Evolutionary conservation across 2,329 filamentous ascomycete genomes (phyloP).

Genomic region (Trichoderma semiorbis): DNA sequence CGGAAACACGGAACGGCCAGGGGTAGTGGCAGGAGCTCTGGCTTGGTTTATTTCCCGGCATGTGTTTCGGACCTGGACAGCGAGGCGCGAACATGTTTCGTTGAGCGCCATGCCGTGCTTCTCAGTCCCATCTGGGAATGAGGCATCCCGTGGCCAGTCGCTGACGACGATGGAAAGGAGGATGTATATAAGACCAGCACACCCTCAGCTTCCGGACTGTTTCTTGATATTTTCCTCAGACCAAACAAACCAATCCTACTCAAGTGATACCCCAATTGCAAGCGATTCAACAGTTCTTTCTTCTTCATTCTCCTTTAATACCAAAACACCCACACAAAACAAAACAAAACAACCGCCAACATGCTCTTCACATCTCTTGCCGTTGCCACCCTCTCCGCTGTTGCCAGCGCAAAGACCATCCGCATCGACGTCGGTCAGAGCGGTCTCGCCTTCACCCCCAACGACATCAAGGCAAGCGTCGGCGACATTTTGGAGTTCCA

Average conservation of each 20-base stretch:
- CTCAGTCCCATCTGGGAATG: neutral
- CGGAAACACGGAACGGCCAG: neutral
- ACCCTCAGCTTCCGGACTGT: neutral
- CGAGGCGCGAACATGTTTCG: neutral
- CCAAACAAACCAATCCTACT: neutral
- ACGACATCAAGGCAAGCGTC: slow-evolving; percentile 42
- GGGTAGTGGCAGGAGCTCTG: neutral
- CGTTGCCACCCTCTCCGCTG: slow-evolving; percentile 19
- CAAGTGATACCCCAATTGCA: neutral
- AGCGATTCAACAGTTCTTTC: neutral
- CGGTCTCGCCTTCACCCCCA: slow-evolving; percentile 38
- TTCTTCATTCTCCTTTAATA: neutral
- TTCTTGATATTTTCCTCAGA: neutral
- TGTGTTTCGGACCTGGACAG: neutral
- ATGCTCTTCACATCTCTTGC: slow-evolving; percentile 21
- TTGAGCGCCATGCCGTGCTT: neutral
- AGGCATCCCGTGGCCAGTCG: neutral
- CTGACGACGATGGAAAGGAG: neutral
- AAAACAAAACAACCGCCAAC: neutral
- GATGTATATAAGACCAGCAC: slow-evolving; percentile 12
- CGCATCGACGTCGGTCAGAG: slow-evolving; percentile 43
- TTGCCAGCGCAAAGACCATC: slow-evolving; percentile 28
- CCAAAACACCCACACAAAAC: neutral
- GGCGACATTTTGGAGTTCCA: slow-evolving; percentile 51
- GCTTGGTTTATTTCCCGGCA: neutral